These are phyloP conservation scores for Boletus eberwhitei DNA, from an alignment of 768 basidiomycete species.

Conservation along the genomic window DNA sequence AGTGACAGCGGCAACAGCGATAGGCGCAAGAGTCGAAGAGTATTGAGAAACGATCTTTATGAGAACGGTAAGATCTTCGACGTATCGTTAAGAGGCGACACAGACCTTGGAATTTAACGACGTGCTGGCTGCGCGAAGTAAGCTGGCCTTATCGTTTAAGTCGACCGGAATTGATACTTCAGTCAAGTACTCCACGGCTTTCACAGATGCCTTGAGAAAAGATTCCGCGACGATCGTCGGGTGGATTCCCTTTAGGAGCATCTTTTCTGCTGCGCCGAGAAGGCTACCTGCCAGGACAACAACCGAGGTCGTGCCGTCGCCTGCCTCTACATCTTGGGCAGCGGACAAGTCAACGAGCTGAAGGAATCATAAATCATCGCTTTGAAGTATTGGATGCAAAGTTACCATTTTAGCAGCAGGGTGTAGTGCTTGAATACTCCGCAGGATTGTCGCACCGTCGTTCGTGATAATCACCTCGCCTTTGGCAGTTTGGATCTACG, in stretches of 20 bases:
- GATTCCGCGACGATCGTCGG: conserved; percentile 96
- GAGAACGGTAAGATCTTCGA: conserved; percentile 6
- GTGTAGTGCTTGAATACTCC: conserved; percentile 92
- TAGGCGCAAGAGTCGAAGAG: conserved; percentile 96
- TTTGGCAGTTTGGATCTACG: conserved; percentile 90
- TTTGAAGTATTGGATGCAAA: not conserved
- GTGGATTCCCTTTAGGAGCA: conserved; percentile 95
- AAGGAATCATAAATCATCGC: conserved; percentile 2
- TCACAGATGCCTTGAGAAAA: conserved; percentile 87
- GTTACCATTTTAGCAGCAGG: conserved; percentile 96
- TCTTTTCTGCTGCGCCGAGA: conserved; percentile 92
- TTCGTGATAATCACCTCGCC: conserved; percentile 98
- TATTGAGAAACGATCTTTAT: conserved; percentile 96
- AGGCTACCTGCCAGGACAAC: conserved; percentile 95
- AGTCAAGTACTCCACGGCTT: conserved; percentile 90
- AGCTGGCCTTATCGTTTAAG: conserved; percentile 77
- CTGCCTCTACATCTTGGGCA: conserved; percentile 97
- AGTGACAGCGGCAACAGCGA: conserved; percentile 94
- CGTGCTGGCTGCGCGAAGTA: conserved; percentile 91
- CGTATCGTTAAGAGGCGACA: not conserved
- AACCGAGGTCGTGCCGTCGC: conserved; percentile 97
- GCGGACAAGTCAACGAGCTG: conserved; percentile 97
- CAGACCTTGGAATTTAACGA: conserved; percentile 92
- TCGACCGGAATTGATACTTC: conserved; percentile 93
- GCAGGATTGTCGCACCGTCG: conserved; percentile 96